Conservation (phyloP, 345 rosid genomes). For the Hevea brasiliensis region DNA sequence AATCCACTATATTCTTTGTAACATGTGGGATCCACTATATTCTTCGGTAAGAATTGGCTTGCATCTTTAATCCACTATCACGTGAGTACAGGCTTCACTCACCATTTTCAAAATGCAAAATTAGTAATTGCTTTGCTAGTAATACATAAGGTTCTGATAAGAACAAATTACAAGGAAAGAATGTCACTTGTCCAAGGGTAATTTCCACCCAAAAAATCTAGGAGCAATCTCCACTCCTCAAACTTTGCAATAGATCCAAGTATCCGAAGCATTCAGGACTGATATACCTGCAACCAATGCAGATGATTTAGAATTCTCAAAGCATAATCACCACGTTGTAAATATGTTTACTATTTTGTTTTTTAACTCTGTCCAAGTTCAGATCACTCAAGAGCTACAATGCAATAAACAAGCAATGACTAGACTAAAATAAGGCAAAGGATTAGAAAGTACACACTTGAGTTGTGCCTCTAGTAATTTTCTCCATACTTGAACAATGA, state of each 20-base stretch:
- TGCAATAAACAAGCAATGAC: background rate
- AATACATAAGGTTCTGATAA: background rate
- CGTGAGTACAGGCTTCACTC: background rate
- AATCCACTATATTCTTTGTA: too few relatives aligned
- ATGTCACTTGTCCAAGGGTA: background rate
- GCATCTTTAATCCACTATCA: too few relatives aligned
- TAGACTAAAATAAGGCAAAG: background rate
- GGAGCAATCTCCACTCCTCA: slow-evolving; percentile 65
- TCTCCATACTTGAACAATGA: background rate
- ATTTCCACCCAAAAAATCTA: slow-evolving; percentile 4
- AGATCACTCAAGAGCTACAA: background rate
- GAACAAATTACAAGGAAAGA: background rate
- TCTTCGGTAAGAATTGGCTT: too few relatives aligned
- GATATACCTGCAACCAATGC: slow-evolving; percentile 54
- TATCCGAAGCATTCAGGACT: slow-evolving; percentile 64
- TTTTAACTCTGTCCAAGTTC: too few relatives aligned
- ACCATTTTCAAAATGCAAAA: background rate
- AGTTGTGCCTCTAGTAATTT: background rate
- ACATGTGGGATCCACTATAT: too few relatives aligned
- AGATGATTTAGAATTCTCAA: background rate
- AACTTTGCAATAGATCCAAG: slow-evolving; percentile 58
- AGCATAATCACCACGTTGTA: background rate
- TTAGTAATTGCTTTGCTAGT: background rate
- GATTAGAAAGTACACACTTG: background rate
- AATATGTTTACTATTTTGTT: background rate